Conservation (phyloP, 2,329 filamentous ascomycete species). For the Xylariales sp. region DNA sequence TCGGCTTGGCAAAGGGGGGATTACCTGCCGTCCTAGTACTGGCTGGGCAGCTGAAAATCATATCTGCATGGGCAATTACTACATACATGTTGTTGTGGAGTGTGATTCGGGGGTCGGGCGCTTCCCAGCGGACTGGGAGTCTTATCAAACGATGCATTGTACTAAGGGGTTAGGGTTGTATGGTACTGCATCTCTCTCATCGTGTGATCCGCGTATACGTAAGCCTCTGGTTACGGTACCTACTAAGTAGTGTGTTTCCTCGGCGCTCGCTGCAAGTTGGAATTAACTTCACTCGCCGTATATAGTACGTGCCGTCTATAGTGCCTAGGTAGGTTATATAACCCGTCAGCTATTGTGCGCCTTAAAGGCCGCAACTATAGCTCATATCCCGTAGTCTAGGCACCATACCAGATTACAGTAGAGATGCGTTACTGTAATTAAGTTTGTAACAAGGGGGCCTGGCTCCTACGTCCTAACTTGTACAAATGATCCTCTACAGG, state of each 20-base stretch:
- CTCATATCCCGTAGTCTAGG: no score
- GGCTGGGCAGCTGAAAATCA: conserved; percentile 35
- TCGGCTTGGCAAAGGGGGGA: conserved; percentile 30
- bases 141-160: conserved; percentile 31
- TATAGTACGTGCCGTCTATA: not conserved
- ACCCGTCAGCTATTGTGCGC: not conserved
- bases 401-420: not conserved
- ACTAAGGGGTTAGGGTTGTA: conserved; percentile 29
- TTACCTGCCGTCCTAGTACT: conserved; percentile 15
- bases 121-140: conserved; percentile 35
- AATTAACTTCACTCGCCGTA: not conserved
- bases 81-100: conserved; percentile 26
- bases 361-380: not conserved
- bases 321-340: no score
- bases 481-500: conserved; percentile 1
- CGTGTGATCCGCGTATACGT: conserved; percentile 9
- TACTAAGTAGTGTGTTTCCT: not conserved
- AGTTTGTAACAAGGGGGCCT: not conserved
- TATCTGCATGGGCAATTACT: conserved; percentile 25
- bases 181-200: conserved; percentile 10
- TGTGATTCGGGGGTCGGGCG: conserved; percentile 32
- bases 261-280: not conserved
- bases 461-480: not conserved
- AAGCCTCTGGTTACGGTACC: not conserved
- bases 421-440: not conserved